Evolutionary conservation across 2,329 filamentous ascomycete genomes (phyloP), one percentile per base, ranked within the genome.

Genomic region (Calonectria honghensis): DNA sequence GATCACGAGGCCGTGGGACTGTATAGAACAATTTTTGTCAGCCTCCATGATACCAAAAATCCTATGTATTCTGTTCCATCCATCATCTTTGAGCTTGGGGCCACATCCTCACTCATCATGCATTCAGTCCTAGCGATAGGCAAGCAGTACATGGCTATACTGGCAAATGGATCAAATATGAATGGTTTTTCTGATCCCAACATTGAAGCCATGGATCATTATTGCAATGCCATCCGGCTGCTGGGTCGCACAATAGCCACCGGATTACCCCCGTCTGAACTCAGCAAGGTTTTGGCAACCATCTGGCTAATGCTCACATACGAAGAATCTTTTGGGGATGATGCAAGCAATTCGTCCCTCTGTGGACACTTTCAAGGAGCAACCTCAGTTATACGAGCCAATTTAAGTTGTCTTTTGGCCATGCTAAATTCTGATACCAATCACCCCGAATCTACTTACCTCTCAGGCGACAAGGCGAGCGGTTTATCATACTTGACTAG

Each of bases 21-120:
- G 2, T 68, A 68, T 35, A 45, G 65, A 57, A 68, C 48, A 0
- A 32, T 54, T 9, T 68, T 68, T 41, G 65, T 68, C 35, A 68
- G 65, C 11, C 65, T 68, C 5, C 65, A 68, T 13, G 65, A 68
- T 14, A 68, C 65, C 13, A 68, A 68, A 57, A 68, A 54, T 31
- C 65, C 65, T 6, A 57, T 51, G 2, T 68, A 68, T 31, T 68
- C 65, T 2, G 65, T 68, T 10, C 65, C 48, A 31, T 52, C 65
- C 14, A 68, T 68, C 2, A 41, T 68, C 3, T 68, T 68, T 4
- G 50, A 68, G 35, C 32, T 68, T 10, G 65, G 65, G 13, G 27
- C 50, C 24, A 31, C 65, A n/a, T 68, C 65, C 1, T 24, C 65
- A 10, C 50, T 68, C n/a, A 54, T 68, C 14, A 68, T 68, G 65